A percentile compares a stretch with the other conserved stretches of the same genome.
Conservation (phyloP, 176 grass and related monocot genomes). For the Oryza rufipogon region DNA sequence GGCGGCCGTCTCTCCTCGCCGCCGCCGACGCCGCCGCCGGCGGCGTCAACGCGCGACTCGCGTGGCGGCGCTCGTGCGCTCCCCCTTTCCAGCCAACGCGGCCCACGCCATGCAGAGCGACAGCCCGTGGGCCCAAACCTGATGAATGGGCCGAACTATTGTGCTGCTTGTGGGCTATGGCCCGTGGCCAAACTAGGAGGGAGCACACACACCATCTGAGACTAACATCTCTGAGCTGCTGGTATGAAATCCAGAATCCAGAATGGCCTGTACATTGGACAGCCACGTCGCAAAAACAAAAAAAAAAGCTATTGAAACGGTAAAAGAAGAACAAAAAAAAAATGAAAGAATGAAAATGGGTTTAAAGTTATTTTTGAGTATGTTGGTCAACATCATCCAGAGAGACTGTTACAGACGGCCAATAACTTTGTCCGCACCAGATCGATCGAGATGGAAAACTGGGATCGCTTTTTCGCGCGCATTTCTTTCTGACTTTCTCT, state of each 20-base stretch:
- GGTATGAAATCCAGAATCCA: slow-evolving; percentile 26
- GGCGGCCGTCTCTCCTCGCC: not conserved
- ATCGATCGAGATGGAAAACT: slow-evolving; percentile 33
- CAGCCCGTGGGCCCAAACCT: too few species aligned
- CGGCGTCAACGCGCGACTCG: too few species aligned
- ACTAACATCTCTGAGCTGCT: not conserved
- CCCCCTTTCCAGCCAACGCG: too few species aligned
- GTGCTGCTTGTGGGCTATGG: too few species aligned
- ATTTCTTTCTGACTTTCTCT: not conserved
- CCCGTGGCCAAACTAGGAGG: too few species aligned
- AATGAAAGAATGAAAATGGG: not conserved
- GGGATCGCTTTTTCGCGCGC: not conserved
- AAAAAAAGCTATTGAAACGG: not conserved
- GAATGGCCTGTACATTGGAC: slow-evolving; percentile 11
- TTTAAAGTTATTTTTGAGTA: slow-evolving; percentile 11
- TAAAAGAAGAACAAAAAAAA: slow-evolving; percentile 14
- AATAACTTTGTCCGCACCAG: slow-evolving; percentile 56
- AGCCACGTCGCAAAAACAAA: not conserved
- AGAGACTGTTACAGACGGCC: slow-evolving; percentile 55
- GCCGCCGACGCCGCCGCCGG: too few species aligned
- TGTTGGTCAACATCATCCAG: slow-evolving; percentile 35
- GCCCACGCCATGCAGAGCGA: too few species aligned
- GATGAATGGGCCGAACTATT: too few species aligned
- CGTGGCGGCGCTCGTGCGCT: too few species aligned
- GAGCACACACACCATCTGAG: not conserved